Evolutionary conservation across 306 rosid genomes (phyloP), one percentile per base, ranked within the genome.

Genomic region (Medicago truncatula): DNA sequence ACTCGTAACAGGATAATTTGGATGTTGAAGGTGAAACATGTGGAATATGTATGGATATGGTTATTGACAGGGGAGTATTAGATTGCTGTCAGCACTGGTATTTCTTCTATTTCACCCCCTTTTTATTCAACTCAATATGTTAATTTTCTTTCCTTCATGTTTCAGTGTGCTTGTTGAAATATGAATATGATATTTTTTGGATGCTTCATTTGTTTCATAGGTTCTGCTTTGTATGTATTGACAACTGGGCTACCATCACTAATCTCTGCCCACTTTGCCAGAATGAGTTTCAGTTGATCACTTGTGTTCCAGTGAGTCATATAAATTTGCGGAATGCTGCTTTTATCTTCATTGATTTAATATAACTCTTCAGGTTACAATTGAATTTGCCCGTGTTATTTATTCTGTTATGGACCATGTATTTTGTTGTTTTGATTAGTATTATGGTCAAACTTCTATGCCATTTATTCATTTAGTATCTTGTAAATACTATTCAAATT

Each of bases 61-160:
- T 95, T 73, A 76, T 95, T 65, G 99, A 95, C 70, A 84, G 99
- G 85, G 99, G 97, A 77, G 89, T 95, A 84, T 82, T 95, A 41
- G 99, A 95, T 83, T 95, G 97, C 92, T 95, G 99, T 79, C 96
- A 90, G 78, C 99, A 92, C 85, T 92, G 98, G 99, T 95, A 89
- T 72, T 72, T 31, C 49, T 72, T 31, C 49, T 73, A 84, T 64
- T 70, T 82, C 18, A 46, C 52, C 50, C 50, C 28, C 28, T 2
- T 25, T 21, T 21, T 21, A 21, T 21, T 21, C n/a, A n/a, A n/a
- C n/a, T n/a, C n/a, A 72, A 60, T 47, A 39, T 65, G 54, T 25
- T 56, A 53, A 31, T 76, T 71, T 44, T 39, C 9, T 16, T 12
- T 10, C 34, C 61, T 36, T 57, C 7, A 54, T 40, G 58, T 79